Base-by-base conservation (phyloP, 192 early-diverging fungal genomes). In the Pilaira anomala region DNA sequence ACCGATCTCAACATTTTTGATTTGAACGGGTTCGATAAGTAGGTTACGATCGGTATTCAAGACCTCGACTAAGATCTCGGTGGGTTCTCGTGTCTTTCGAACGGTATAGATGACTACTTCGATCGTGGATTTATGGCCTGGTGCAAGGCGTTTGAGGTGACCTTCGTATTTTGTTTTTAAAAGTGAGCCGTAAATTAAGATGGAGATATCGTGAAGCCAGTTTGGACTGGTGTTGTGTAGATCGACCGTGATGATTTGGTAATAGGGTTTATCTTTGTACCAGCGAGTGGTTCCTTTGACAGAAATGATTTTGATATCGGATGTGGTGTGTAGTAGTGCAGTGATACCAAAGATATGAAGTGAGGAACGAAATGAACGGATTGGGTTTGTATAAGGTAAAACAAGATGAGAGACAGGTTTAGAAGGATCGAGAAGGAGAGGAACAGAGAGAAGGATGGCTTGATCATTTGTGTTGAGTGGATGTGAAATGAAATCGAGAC, bases 331-430 rank as follows among this genome's bases (percentile, higher is more conserved):
- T 1, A 13, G 25, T 9, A 33, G 14, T 1, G 60, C 51, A 0
- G 68, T 57, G 21, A 63, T 57, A 13, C 42, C 61, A 44, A 69
- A 63, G 12, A 69, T 44, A 51, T 69, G 68, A 1, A 69, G 48
- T 0, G 60, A 21, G 1, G 61, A 54, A 14, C 19, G 18, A 39
- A 56, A 48, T 21, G 30, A 58, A 11, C 63, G 52, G 7, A 59
- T 7, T 2, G 55, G 46, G 13, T 48, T 21, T 13, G 61, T 55
- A 19, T 30, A 22, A 0, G 68, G 68, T 6, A 69, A 13, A 0
- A 61, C 39, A 4, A 69, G 46, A 0, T 69, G 52, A 4, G 61
- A 56, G 1, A 69, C 16, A 18, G 22, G 46, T 16, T 58, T 63
- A 18, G 45, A 9, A 26, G 68, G 68, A 12, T 69, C 54, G 0